Base-by-base conservation (phyloP, 73 alveolate genomes). In the Paramecium bursaria region DNA sequence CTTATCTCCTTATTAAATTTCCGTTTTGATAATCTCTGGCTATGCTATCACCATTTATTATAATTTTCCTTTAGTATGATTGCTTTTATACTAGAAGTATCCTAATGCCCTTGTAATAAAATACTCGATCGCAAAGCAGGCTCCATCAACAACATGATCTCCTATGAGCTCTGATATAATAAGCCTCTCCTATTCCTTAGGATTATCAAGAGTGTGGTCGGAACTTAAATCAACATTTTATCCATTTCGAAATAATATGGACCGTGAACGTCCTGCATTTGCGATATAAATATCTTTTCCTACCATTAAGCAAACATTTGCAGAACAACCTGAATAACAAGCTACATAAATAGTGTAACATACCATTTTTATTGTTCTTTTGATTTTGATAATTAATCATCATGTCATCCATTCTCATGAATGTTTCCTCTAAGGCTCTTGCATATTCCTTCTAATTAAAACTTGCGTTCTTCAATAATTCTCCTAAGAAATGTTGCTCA, bases 221-320 rank as follows among this genome's bases (percentile, higher is more conserved):
- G 29, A 57, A 29, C 98, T 90, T 21, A 90, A 50, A 86, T 93
- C 92, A 14, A 80, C 33, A 4, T 92, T 93, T 46, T 73, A 75
- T 73, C 95, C 94, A 35, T 87, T 93, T 42, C 88, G 76, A 29
- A 91, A 92, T 30, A 96, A 76, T 10, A 94, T 96, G 14, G 95
- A 85, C 55, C 99, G 87, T 49, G 98, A 94, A 77, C 94, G 98
- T 30, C 99, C 99, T 0, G 97, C 90, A 86, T 95, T 95, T 86
- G 99, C 97, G 73, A 86, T 87, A 57, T 85, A 87, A 1, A 87
- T 31, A 3, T 10, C 25, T n/a, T 90, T 85, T 11, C 85, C 92
- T n/a, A 46, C 74, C 19, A 92, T 76, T 23, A 92, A 53, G 14
- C 87, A 85, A 9, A 88, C 94, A 31, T 89, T 90, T 1, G 97